Base-by-base conservation (phyloP, 75 land plant species). In the Sequoiadendron giganteum region DNA sequence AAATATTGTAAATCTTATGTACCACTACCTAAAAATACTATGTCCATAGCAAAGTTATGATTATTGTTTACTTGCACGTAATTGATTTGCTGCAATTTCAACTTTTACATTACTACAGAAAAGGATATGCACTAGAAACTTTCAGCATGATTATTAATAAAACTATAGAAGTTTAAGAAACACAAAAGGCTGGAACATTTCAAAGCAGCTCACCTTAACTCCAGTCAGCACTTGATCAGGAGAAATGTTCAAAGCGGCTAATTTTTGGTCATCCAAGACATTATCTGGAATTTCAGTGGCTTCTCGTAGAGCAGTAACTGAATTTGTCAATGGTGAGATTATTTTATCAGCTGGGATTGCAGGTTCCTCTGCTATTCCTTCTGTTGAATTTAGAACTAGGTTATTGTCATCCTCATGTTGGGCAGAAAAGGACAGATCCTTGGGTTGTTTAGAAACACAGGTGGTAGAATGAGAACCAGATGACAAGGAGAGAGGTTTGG, bases 181-280 rank as follows among this genome's bases (percentile, higher is more conserved):
- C 8, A 45, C 84, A 28, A 28, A 45, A 82, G n/a, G 39, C n/a
- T 19, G 19, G 6, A 14, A 36, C 21, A 82, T 11, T 14, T 34
- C 5, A 34, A 82, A 82, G 52, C 34, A 47, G 84, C 84, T 82
- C n/a, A 82, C 84, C 84, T 82, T 45, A 82, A 82, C 52, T 47
- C 84, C 84, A 47, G 52, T 45, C 84, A 82, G 52, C 48, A n/a
- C 43, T 47, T 82, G 84, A 45, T 47, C 84, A 47, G 15, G 32
- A 82, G n/a, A 28, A n/a, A 47, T 45, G 34, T 82, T 43, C 19
- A 49, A n/a, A 45, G 14, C 47, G 16, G 84, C 19, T 82, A 82
- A 47, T 45, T 28, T 45, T 82, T 82, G 34, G 14, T 25, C 47
- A 11, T 82, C 84, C 34, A 47, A 45, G 49, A 25, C n/a, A 28